phyloP scores from a whole-genome alignment of 192 early-diverging fungal species.

The Entomortierella chlamydospora region DNA sequence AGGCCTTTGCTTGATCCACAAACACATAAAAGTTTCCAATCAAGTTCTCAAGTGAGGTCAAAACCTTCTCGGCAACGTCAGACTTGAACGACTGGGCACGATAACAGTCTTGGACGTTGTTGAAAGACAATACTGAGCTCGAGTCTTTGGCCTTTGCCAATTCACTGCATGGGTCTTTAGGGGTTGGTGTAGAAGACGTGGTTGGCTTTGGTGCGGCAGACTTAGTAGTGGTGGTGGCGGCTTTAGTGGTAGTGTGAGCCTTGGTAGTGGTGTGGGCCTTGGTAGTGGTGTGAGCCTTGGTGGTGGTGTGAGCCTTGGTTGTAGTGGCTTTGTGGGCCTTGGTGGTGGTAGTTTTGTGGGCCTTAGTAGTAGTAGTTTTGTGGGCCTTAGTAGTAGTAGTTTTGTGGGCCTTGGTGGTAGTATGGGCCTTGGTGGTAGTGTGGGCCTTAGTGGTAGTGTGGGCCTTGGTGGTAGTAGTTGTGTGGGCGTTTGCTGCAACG shows the following conservation, averaged over 20 bases:
- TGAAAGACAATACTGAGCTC: slow-evolving; percentile 15
- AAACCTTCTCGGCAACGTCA: slow-evolving; percentile 29
- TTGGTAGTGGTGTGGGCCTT: slow-evolving; percentile 4
- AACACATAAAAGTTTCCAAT: slow-evolving; percentile 51
- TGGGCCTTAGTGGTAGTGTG: slow-evolving; percentile 7
- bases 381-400: slow-evolving; percentile 11
- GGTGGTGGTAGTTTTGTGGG: neutral
- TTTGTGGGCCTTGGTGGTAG: neutral
- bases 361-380: slow-evolving; percentile 9
- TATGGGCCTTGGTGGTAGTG: neutral
- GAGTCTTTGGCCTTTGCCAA: slow-evolving; percentile 26
- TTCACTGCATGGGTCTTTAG: slow-evolving; percentile 34
- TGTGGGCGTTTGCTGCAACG: neutral
- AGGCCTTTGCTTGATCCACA: slow-evolving; percentile 30
- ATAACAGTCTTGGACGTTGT: slow-evolving; percentile 37
- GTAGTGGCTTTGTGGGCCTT: neutral
- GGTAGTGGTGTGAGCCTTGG: slow-evolving; percentile 2
- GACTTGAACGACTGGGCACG: slow-evolving; percentile 35
- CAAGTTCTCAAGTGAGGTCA: slow-evolving; percentile 37
- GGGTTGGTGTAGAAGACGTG: slow-evolving; percentile 3
- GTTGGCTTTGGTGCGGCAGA: neutral
- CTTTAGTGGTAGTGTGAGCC: slow-evolving; percentile 1
- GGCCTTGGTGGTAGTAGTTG: neutral
- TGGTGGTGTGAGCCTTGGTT: slow-evolving; percentile 1
- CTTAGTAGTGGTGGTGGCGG: slow-evolving; percentile 12